These are phyloP conservation scores for Penicillium sp. DNA, from an alignment of 2,329 filamentous ascomycete genomes.

Conservation along the genomic window DNA sequence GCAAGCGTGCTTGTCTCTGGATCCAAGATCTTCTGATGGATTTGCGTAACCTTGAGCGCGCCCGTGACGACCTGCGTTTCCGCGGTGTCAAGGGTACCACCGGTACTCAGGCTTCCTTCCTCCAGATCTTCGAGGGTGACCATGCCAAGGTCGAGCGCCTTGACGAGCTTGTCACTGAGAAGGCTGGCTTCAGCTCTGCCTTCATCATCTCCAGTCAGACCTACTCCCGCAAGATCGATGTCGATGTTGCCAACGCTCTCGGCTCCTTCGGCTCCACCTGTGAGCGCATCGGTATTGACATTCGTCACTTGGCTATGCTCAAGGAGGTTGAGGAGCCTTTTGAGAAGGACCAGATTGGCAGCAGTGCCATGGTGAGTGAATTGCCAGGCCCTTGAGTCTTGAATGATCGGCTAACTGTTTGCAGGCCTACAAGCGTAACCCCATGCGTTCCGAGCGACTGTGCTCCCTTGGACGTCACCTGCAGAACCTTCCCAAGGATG, in stretches of 20 bases:
- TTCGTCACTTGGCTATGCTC: conserved; percentile 69
- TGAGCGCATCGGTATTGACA: conserved; percentile 71
- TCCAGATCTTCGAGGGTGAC: conserved; percentile 65
- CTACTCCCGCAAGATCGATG: conserved; percentile 79
- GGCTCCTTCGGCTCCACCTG: conserved; percentile 76
- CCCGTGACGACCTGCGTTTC: conserved; percentile 68
- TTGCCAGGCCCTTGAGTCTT: not conserved
- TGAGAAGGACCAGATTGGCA: conserved; percentile 75
- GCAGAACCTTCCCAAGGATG: conserved; percentile 54
- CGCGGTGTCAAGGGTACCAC: conserved; percentile 73
- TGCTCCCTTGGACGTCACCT: conserved; percentile 60
- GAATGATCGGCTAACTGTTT: conserved; percentile 40
- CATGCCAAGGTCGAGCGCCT: conserved; percentile 61
- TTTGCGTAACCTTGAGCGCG: conserved; percentile 69
- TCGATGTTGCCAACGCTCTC: conserved; percentile 77
- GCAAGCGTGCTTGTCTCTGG: conserved; percentile 68
- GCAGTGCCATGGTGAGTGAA: conserved; percentile 54
- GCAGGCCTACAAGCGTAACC: conserved; percentile 64
- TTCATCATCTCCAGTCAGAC: conserved; percentile 71
- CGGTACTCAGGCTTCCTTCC: conserved; percentile 75
- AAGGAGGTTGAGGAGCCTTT: conserved; percentile 88
- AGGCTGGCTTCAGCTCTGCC: conserved; percentile 62
- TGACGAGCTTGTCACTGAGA: conserved; percentile 63
- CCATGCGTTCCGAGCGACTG: conserved; percentile 59
- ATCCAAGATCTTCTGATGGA: conserved; percentile 75